A percentile compares a stretch with the other conserved stretches of the same genome.
These are phyloP conservation scores for Fusarium musae DNA, from an alignment of 2,329 filamentous ascomycete species.

Conservation along the genomic window DNA sequence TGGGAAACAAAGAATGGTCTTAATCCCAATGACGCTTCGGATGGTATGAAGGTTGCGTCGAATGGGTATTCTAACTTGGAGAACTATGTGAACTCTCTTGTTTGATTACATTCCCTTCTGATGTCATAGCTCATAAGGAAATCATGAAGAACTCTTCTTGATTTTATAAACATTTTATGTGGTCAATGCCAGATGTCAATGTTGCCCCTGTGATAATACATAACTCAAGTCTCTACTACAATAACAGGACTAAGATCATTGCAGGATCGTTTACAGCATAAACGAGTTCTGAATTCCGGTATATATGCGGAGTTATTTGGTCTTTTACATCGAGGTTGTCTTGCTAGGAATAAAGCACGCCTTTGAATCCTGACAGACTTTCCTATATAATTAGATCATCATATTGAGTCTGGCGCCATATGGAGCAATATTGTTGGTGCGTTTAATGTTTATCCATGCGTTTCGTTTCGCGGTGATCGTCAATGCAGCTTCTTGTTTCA, in stretches of 20 bases:
- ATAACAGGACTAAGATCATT: too few species aligned
- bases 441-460: conserved; percentile 3
- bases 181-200: not conserved
- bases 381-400: not conserved
- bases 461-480: conserved; percentile 5
- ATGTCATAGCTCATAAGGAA: not conserved
- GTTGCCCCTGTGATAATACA: not conserved
- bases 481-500: conserved; percentile 14
- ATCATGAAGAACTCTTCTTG: not conserved
- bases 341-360: not conserved
- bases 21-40: conserved; percentile 51
- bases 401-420: not conserved
- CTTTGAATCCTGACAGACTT: not conserved
- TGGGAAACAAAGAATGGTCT: conserved; percentile 58
- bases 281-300: not conserved
- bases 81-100: conserved; percentile 62
- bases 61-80: conserved; percentile 60
- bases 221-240: not conserved
- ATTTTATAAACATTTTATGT: not conserved
- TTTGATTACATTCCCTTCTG: conserved; percentile 26
- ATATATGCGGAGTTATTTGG: not conserved
- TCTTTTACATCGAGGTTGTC: not conserved
- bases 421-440: conserved; percentile 10
- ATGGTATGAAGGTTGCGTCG: conserved; percentile 54
- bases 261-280: fast-evolving